Conservation (phyloP, 768 basidiomycete species). For the Auricularia sp. region DNA sequence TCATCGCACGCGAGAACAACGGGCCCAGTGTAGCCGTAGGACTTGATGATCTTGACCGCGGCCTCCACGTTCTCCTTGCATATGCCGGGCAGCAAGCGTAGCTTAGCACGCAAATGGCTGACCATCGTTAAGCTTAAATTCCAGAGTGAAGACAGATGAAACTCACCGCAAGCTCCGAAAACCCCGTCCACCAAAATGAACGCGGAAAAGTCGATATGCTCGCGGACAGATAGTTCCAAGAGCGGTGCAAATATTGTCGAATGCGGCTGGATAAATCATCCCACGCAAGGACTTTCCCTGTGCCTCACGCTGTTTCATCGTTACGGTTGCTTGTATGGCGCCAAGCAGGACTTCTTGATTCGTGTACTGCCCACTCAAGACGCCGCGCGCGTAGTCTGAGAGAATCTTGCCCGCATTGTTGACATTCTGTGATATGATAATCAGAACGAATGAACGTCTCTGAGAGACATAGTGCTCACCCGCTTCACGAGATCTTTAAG, state of each 20-base stretch:
- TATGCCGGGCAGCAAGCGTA: constrained; percentile 11
- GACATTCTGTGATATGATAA: neutral
- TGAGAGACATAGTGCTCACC: constrained; percentile 7
- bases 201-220: constrained; percentile 6
- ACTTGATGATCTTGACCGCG: constrained; percentile 3
- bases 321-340: constrained; percentile 7
- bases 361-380: constrained; percentile 11
- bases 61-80: constrained; percentile 7
- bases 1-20: constrained; percentile 25
- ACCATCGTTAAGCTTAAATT: neutral
- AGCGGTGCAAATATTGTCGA: constrained; percentile 5
- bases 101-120: constrained; percentile 9
- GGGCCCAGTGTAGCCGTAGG: neutral
- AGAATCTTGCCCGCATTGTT: neutral
- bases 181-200: constrained; percentile 9
- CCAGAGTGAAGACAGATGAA: neutral
- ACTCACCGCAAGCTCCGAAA: constrained; percentile 11
- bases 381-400: constrained; percentile 14
- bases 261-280: constrained; percentile 6
- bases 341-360: constrained; percentile 11
- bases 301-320: constrained; percentile 3
- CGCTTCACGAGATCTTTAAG: constrained; percentile 11
- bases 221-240: constrained; percentile 4
- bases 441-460: neutral
- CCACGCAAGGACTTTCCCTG: constrained; percentile 5